Base-by-base conservation (phyloP, 257 asterid species). In the Solanum verrucosum region DNA sequence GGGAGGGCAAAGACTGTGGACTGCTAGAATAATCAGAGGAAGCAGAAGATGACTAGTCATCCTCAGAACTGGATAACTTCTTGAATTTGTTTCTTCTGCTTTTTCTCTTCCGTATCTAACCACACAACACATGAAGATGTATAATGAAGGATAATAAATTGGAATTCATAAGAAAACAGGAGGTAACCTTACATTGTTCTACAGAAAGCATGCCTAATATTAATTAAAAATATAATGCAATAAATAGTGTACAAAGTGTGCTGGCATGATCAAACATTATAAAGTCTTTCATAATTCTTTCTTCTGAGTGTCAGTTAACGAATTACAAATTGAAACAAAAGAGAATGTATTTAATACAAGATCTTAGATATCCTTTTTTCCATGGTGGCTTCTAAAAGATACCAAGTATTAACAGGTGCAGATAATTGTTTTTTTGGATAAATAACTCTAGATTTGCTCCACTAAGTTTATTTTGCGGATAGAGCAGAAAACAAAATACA, bases 1-100 rank as follows among this genome's bases (percentile, higher is more conserved):
- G 46, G 83, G 95, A 89, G 33, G 93, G 92, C 85, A 89, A 91
- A 84, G 98, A 93, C 87, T 86, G 91, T 3, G 91, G 92, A 92
- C 92, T 90, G 87, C 68, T 44, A 77, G 98, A 92, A 79, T 42
- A 89, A 91, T 91, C 90, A 88, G 94, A 94, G 42, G 98, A 95
- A 87, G 88, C 35, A 78, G 63, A 85, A 78, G 93, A 91, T 56
- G 93, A 92, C 68, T 63, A 37, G 7, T 95, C 92, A 92, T 88
- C 78, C 46, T 84, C 93, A 67, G 90, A 91, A 49, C 84, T 91
- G 38, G 87, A 89, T 35, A 49, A 92, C 90, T 91, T 96, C 93
- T 90, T 95, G 73, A 89, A 86, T 90, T 91, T 94, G 79, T 77
- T 92, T 85, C 90, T 93, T 88, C 91, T 89, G 85, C 88, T 91